Conservation (phyloP, 2,329 filamentous ascomycete genomes). For the Plenodomus lindquistii region DNA sequence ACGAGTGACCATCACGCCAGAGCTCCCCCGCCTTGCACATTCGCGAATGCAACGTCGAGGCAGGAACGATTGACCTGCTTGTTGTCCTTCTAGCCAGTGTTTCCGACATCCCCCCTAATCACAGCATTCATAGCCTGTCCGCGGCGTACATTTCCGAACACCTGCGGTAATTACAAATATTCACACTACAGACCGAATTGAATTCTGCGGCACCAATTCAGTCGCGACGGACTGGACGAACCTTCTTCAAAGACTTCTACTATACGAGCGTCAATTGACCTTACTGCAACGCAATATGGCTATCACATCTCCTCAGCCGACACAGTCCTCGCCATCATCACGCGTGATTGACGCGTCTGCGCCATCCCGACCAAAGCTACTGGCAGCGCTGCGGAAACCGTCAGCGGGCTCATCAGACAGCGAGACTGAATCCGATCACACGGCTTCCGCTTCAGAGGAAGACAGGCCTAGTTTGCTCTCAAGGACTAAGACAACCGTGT, state of each 20-base stretch:
- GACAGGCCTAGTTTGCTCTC: slow-evolving; percentile 42
- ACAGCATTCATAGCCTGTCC: neutral
- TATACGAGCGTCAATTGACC: neutral
- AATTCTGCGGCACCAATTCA: neutral
- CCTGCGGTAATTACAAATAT: too few relatives aligned
- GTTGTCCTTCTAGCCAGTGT: neutral
- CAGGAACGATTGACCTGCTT: neutral
- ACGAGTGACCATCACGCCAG: neutral
- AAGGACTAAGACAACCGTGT: slow-evolving; percentile 18
- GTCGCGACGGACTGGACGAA: neutral
- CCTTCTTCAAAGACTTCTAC: neutral
- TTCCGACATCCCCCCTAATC: neutral
- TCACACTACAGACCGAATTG: too few relatives aligned
- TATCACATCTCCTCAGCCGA: neutral
- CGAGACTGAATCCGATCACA: slow-evolving; percentile 43
- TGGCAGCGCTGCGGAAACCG: slow-evolving; percentile 27
- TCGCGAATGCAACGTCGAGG: slow-evolving; percentile 9
- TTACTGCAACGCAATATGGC: neutral
- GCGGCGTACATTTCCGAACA: too few relatives aligned
- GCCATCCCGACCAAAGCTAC: slow-evolving; percentile 22
- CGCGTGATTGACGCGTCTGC: slow-evolving; percentile 19
- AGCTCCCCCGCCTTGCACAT: slow-evolving; percentile 15
- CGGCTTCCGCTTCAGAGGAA: slow-evolving; percentile 26
- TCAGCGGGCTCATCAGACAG: slow-evolving; percentile 44
- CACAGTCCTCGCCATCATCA: slow-evolving; percentile 3